phyloP scores from a whole-genome alignment of 2,329 filamentous ascomycete genomes.

The Scedosporium dehoogii region DNA sequence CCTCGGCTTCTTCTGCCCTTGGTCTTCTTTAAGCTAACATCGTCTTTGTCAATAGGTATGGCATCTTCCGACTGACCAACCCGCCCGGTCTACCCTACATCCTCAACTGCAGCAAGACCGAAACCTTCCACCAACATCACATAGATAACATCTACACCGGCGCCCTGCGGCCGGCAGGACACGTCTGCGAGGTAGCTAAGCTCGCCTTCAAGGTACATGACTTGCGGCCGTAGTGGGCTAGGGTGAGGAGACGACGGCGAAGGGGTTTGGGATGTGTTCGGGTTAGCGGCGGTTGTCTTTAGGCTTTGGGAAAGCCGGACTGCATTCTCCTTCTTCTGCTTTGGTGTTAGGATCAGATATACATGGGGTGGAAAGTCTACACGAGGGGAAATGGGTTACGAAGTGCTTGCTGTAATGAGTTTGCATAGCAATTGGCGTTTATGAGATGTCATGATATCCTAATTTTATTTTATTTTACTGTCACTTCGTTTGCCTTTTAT shows the following conservation, averaged over 20 bases:
- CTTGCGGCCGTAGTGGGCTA: constrained; percentile 26
- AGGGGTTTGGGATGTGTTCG: not conserved
- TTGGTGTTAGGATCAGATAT: too few species aligned
- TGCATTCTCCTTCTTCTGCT: not conserved
- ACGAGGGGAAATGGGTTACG: too few species aligned
- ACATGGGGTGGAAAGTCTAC: too few species aligned
- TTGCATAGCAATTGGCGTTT: constrained; percentile 1
- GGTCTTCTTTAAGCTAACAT: constrained; percentile 3
- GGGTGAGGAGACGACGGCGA: not conserved
- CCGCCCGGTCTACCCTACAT: constrained; percentile 85
- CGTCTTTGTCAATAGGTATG: constrained; percentile 51
- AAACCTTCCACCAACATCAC: constrained; percentile 71
- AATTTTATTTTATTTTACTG: not conserved
- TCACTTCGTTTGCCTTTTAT: not conserved
- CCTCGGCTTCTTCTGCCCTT: not conserved
- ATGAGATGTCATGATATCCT: not conserved
- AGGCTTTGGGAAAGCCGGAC: not conserved
- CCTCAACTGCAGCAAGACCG: constrained; percentile 63
- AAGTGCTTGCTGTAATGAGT: not conserved
- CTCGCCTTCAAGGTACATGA: constrained; percentile 52
- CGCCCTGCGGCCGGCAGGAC: constrained; percentile 54
- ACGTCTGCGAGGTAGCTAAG: constrained; percentile 59
- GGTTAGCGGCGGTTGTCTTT: not conserved
- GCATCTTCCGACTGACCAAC: constrained; percentile 86
- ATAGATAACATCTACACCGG: constrained; percentile 67